phyloP scores from a whole-genome alignment of 2,329 filamentous ascomycete genomes.

The Nemania sp. region DNA sequence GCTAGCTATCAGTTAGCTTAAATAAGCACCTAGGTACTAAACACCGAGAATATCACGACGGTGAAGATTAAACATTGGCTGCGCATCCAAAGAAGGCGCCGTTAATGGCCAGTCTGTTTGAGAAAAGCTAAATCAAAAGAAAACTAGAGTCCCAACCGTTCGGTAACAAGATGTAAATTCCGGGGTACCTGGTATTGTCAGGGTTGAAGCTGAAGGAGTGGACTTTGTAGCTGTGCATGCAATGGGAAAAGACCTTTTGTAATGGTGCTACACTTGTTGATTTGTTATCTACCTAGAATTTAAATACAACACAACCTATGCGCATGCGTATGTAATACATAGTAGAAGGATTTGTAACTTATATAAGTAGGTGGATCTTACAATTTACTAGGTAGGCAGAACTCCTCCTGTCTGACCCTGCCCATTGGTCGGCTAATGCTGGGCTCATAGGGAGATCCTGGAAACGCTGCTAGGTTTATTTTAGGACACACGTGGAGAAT shows the following conservation, averaged over 20 bases:
- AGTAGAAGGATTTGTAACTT: neutral
- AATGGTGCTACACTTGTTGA: neutral
- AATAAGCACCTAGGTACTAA: too few species aligned
- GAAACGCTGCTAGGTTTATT: neutral
- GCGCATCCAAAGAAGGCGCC: neutral
- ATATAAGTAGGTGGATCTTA: neutral
- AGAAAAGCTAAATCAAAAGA: neutral
- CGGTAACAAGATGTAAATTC: slow-evolving; percentile 26
- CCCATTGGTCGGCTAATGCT: neutral
- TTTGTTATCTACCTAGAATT: neutral
- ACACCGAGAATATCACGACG: neutral
- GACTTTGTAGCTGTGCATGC: slow-evolving; percentile 21
- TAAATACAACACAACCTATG: too few species aligned
- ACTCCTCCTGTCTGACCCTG: neutral
- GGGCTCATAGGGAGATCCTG: neutral
- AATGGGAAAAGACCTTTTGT: neutral
- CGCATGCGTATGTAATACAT: neutral
- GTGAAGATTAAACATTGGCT: neutral
- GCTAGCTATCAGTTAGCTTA: too few species aligned
- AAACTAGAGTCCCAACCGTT: slow-evolving; percentile 16
- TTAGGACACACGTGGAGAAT: neutral
- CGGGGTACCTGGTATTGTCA: slow-evolving; percentile 13
- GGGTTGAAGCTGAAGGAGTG: slow-evolving; percentile 7
- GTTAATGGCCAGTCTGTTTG: neutral
- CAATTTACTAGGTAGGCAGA: neutral